Conservation (phyloP, 2,329 filamentous ascomycete species). For the Cercospora sp. region DNA sequence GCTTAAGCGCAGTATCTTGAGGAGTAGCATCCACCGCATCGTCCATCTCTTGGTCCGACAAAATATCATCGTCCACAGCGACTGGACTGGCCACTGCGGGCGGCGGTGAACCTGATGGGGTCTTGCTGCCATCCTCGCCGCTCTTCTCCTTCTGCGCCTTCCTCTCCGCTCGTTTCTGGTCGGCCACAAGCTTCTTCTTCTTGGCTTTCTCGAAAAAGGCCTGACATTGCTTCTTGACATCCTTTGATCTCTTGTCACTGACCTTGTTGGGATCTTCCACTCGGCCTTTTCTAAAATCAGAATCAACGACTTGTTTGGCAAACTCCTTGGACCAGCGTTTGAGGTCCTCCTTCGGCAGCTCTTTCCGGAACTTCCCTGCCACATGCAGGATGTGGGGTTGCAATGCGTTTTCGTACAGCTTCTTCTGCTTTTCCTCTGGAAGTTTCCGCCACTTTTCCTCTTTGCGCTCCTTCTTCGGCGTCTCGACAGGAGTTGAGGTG, state of each 20-base stretch:
- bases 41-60: constrained; percentile 35
- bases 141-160: constrained; percentile 36
- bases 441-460: constrained; percentile 70
- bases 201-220: constrained; percentile 87
- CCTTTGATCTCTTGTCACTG: constrained; percentile 73
- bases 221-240: constrained; percentile 79
- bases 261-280: constrained; percentile 79
- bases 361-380: constrained; percentile 81
- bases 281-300: constrained; percentile 87
- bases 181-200: constrained; percentile 68
- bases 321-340: constrained; percentile 66
- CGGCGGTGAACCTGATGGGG: constrained; percentile 34
- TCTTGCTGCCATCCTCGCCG: constrained; percentile 26
- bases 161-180: constrained; percentile 63
- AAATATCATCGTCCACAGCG: constrained; percentile 29
- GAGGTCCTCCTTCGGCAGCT: constrained; percentile 76
- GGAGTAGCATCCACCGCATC: constrained; percentile 29
- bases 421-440: constrained; percentile 84
- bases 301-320: constrained; percentile 81
- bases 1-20: constrained; percentile 30
- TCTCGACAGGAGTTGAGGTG: constrained; percentile 65
- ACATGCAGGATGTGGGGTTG: constrained; percentile 83
- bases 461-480: constrained; percentile 55
- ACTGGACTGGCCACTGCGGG: constrained; percentile 25
- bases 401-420: constrained; percentile 88